Percentiles rank a stretch among this genome's conserved stretches.
Conservation (phyloP, 257 asterid species). For the Schizonepeta tenuifolia region DNA sequence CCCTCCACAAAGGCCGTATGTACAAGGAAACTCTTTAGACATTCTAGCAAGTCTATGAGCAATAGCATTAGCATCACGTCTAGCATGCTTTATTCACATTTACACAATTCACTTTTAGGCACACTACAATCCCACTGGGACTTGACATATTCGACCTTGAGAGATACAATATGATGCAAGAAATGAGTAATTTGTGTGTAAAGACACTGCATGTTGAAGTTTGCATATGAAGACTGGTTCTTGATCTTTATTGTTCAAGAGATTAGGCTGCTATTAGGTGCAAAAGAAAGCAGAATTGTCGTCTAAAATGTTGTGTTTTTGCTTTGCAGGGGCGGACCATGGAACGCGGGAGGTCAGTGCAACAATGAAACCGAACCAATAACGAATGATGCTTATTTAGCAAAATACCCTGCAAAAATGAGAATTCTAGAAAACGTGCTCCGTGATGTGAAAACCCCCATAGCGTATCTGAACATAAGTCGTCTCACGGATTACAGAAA, state of each 20-base stretch:
- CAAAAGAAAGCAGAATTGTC: not conserved
- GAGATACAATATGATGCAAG: not conserved
- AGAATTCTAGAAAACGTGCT: slow-evolving; percentile 64
- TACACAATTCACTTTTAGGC: not conserved
- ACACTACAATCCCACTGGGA: not conserved
- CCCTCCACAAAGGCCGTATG: no score
- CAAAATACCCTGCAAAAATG: slow-evolving; percentile 86
- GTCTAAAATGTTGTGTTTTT: slow-evolving; percentile 13
- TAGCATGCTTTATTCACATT: no score
- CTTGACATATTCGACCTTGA: not conserved
- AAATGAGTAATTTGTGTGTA: not conserved
- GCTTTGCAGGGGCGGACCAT: slow-evolving; percentile 81
- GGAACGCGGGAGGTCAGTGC: slow-evolving; percentile 96
- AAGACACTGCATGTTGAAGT: not conserved
- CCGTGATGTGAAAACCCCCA: slow-evolving; percentile 62
- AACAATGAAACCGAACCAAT: slow-evolving; percentile 77
- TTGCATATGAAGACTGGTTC: not conserved
- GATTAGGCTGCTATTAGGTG: not conserved
- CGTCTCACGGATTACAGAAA: slow-evolving; percentile 79
- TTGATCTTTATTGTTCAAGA: not conserved
- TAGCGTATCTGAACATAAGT: slow-evolving; percentile 73
- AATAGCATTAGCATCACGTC: no score
- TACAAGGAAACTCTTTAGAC: no score
- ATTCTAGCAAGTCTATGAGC: no score
- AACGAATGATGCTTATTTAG: slow-evolving; percentile 51